A percentile compares a stretch with the other conserved stretches of the same genome.
Evolutionary conservation across 2,329 filamentous ascomycete species (phyloP).

Genomic region (Ceratocystiopsis brevicomis): DNA sequence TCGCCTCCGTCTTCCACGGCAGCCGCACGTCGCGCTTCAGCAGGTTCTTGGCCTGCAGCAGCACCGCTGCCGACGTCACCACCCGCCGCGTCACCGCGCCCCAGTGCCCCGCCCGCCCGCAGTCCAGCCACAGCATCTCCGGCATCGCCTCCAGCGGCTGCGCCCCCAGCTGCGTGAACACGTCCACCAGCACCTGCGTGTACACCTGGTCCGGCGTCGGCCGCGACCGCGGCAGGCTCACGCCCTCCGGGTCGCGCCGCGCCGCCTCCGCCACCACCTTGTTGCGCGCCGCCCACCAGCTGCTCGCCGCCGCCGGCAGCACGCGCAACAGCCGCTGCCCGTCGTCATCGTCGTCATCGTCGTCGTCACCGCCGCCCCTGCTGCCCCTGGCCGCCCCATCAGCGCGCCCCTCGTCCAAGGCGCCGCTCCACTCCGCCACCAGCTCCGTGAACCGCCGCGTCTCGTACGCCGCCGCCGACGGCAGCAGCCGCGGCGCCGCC

Average conservation of each 20-base stretch:
- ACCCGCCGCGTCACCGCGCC: constrained; percentile 42
- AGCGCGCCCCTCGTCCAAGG: too few relatives aligned
- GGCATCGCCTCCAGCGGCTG: constrained; percentile 36
- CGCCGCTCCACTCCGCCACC: constrained; percentile 15
- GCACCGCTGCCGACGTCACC: constrained; percentile 52
- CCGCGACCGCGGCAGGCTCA: constrained; percentile 41
- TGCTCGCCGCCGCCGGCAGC: constrained; percentile 40
- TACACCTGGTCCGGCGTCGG: constrained; percentile 55
- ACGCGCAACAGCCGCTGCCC: not conserved
- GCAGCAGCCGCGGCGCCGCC: constrained; percentile 50
- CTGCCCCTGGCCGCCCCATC: too few relatives aligned
- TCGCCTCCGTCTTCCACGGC: constrained; percentile 58
- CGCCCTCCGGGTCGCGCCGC: constrained; percentile 48
- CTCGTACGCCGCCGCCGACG: constrained; percentile 55
- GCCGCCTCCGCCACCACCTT: constrained; percentile 48
- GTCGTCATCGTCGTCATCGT: constrained; percentile 17
- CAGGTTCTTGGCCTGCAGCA: constrained; percentile 66
- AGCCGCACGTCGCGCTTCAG: constrained; percentile 63
- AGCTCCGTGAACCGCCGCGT: constrained; percentile 51
- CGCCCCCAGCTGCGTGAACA: constrained; percentile 45
- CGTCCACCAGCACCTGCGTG: constrained; percentile 53
- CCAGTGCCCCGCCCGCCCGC: constrained; percentile 39
- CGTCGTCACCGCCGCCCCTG: constrained; percentile 13
- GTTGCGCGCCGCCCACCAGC: constrained; percentile 45
- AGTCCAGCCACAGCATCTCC: constrained; percentile 56